phyloP scores from a whole-genome alignment of 179 eudicot genomes.

The Spinacia oleracea region DNA sequence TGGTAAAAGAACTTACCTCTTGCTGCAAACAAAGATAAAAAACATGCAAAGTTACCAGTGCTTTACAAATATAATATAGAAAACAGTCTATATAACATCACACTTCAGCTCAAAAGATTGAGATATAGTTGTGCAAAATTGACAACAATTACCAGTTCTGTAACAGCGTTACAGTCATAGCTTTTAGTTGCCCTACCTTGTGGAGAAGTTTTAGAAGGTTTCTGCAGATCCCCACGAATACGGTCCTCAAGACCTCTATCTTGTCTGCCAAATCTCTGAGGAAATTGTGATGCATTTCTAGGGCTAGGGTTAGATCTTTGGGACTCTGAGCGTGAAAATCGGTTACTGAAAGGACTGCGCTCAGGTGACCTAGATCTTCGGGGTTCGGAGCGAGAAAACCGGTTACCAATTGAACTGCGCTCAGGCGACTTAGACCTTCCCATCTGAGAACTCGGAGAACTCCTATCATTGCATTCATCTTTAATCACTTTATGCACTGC shows the following conservation, averaged over 20 bases:
- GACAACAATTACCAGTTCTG: constrained; percentile 27
- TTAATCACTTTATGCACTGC: constrained; percentile 82
- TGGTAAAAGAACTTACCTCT: constrained; percentile 96
- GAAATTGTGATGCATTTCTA: constrained; percentile 56
- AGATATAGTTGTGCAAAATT: neutral
- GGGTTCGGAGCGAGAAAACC: constrained; percentile 24
- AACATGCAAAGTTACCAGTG: constrained; percentile 44
- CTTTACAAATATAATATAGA: constrained; percentile 6
- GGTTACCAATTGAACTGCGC: constrained; percentile 46
- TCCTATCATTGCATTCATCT: constrained; percentile 65
- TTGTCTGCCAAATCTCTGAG: constrained; percentile 63
- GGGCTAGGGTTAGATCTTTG: constrained; percentile 70
- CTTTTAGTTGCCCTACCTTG: constrained; percentile 79
- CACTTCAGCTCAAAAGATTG: constrained; percentile 4
- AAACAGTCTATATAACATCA: neutral
- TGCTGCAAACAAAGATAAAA: constrained; percentile 80
- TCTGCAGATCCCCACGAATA: constrained; percentile 78
- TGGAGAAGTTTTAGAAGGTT: constrained; percentile 70
- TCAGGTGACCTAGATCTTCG: constrained; percentile 60
- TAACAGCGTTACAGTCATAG: constrained; percentile 37
- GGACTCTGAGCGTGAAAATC: constrained; percentile 69
- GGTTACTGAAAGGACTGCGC: constrained; percentile 52
- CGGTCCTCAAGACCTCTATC: constrained; percentile 75
- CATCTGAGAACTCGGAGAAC: constrained; percentile 50
- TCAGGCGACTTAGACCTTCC: constrained; percentile 65